phyloP scores from a whole-genome alignment of 805 yeast species.

The Starmera caribaea region DNA sequence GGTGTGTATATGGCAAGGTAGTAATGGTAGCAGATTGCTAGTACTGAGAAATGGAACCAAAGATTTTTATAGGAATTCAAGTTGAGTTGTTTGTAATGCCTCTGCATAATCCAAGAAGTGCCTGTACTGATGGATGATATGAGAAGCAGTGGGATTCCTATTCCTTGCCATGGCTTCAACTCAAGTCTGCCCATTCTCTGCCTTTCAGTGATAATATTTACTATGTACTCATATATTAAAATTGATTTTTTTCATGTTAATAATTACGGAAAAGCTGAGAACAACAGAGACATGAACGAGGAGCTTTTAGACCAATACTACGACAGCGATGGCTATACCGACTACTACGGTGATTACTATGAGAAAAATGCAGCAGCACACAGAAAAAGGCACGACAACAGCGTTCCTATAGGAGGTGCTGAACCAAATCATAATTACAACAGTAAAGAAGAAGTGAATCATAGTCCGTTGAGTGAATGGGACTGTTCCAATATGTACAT shows the following conservation, averaged over 20 bases:
- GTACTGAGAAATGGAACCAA: background rate
- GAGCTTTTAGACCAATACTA: background rate
- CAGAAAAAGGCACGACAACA: background rate
- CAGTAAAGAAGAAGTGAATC: background rate
- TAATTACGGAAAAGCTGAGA: too few species aligned
- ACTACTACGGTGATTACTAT: background rate
- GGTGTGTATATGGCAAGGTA: constrained; percentile 47
- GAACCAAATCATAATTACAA: background rate
- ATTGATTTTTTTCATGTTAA: too few species aligned
- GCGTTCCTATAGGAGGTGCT: background rate
- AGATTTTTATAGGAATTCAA: constrained; percentile 10
- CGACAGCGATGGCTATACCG: background rate
- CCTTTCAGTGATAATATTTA: too few species aligned
- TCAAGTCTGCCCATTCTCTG: background rate
- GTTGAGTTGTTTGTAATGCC: too few species aligned
- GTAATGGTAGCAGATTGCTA: background rate
- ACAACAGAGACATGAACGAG: background rate
- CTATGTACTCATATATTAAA: too few species aligned
- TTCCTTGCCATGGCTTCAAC: constrained; percentile 25
- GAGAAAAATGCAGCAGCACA: background rate
- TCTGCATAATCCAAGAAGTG: too few species aligned
- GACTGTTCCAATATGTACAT: constrained; percentile 5
- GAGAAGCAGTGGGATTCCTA: background rate
- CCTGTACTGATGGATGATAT: background rate
- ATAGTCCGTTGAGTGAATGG: constrained; percentile 9